phyloP scores from a whole-genome alignment of 371 early-diverging fungal species.

The Zychaea mexicana region DNA sequence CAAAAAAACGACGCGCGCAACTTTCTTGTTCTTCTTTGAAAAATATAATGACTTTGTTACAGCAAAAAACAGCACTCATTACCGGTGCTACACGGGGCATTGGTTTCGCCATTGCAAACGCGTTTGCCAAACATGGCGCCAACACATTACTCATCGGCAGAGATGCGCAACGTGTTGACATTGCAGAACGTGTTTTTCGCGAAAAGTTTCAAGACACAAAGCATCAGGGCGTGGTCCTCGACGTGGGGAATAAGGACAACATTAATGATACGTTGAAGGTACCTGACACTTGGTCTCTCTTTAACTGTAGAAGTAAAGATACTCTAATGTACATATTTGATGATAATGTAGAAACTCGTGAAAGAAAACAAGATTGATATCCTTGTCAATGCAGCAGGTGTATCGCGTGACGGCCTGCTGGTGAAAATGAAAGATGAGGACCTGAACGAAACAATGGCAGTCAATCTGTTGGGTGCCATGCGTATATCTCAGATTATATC shows the following conservation, averaged over 20 bases:
- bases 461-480: constrained; percentile 80
- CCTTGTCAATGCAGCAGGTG: constrained; percentile 70
- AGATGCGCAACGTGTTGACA: constrained; percentile 43
- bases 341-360: constrained; percentile 19
- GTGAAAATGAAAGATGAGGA: constrained; percentile 48
- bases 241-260: constrained; percentile 45
- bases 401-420: constrained; percentile 62
- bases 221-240: constrained; percentile 49
- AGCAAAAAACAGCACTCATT: constrained; percentile 56
- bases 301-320: not conserved
- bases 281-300: not conserved
- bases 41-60: constrained; percentile 13
- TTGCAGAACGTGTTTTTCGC: constrained; percentile 30
- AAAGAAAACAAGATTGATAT: constrained; percentile 45
- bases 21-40: not conserved
- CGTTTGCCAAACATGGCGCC: constrained; percentile 63
- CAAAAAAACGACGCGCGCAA: not conserved
- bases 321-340: not conserved
- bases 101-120: constrained; percentile 63
- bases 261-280: constrained; percentile 51
- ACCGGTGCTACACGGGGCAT: constrained; percentile 83
- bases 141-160: constrained; percentile 61
- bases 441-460: constrained; percentile 57
- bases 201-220: constrained; percentile 13
- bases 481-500: constrained; percentile 57